These are phyloP conservation scores for Pestalotiopsis sp. DNA, from an alignment of 2,329 filamentous ascomycete genomes.

Conservation along the genomic window DNA sequence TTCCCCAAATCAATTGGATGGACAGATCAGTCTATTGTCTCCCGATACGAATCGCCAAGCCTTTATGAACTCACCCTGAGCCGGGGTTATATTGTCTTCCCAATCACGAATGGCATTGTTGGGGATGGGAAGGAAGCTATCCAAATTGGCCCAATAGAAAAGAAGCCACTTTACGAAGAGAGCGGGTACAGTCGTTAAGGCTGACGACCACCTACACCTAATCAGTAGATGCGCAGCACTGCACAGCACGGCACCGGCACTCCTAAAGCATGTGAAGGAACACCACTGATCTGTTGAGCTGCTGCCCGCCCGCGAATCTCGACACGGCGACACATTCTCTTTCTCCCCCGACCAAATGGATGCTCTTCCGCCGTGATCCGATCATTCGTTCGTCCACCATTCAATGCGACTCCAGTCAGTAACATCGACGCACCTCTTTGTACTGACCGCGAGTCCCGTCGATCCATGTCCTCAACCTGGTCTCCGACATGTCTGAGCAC, in stretches of 20 bases:
- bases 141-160: constrained; percentile 4
- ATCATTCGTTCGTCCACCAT: background rate
- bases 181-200: constrained; percentile 6
- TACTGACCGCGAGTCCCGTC: background rate
- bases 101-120: background rate
- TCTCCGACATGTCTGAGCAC: constrained; percentile 12
- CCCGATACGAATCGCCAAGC: background rate
- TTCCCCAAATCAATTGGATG: background rate
- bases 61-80: background rate
- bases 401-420: background rate
- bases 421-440: background rate
- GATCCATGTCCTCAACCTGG: constrained; percentile 5
- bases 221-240: background rate
- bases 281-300: background rate
- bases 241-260: background rate
- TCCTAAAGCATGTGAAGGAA: constrained; percentile 4
- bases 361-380: background rate
- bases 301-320: background rate
- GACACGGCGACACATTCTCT: background rate
- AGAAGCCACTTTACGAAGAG: background rate
- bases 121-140: background rate
- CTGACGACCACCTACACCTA: background rate
- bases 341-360: background rate
- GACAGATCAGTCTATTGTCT: background rate
- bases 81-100: background rate